A percentile compares a stretch with the other conserved stretches of the same genome.
Conservation (phyloP, 2,329 filamentous ascomycete genomes). For the Hymenoscyphus albidus region DNA sequence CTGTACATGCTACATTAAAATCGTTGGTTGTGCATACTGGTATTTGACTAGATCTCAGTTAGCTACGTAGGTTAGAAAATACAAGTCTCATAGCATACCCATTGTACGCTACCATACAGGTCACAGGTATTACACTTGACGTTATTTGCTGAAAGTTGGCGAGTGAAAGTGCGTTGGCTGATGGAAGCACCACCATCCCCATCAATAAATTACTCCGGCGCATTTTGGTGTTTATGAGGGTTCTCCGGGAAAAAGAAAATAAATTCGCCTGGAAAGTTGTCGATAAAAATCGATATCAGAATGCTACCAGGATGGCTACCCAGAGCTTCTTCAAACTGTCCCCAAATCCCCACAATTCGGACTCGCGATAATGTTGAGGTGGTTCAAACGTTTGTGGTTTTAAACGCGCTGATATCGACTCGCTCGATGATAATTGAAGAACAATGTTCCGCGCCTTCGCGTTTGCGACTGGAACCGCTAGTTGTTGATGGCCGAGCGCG, state of each 20-base stretch:
- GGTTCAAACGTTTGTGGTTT: conserved; percentile 23
- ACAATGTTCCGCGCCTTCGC: background rate
- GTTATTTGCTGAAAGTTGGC: conserved; percentile 33
- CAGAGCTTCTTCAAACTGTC: background rate
- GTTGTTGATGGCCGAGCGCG: conserved; percentile 23
- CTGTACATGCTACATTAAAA: conserved; percentile 31
- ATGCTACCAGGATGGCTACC: conserved; percentile 14
- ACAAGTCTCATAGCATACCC: background rate
- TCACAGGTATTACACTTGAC: conserved; percentile 22
- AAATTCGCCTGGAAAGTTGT: background rate
- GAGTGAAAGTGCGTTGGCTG: conserved; percentile 30
- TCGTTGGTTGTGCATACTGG: conserved; percentile 26
- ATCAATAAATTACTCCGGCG: conserved; percentile 21
- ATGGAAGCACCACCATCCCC: conserved; percentile 18
- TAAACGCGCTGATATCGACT: conserved; percentile 16
- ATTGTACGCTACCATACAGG: conserved; percentile 30
- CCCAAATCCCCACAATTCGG: conserved; percentile 13
- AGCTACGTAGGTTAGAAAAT: background rate
- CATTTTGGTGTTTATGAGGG: conserved; percentile 18
- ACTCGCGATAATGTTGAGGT: conserved; percentile 17
- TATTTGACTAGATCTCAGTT: conserved; percentile 20
- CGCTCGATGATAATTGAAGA: conserved; percentile 8
- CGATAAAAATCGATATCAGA: background rate
- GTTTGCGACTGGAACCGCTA: conserved; percentile 24
- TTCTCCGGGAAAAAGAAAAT: background rate